Evolutionary conservation across 441 rosid species (phyloP).

Genomic region (Lepidium campestre): DNA sequence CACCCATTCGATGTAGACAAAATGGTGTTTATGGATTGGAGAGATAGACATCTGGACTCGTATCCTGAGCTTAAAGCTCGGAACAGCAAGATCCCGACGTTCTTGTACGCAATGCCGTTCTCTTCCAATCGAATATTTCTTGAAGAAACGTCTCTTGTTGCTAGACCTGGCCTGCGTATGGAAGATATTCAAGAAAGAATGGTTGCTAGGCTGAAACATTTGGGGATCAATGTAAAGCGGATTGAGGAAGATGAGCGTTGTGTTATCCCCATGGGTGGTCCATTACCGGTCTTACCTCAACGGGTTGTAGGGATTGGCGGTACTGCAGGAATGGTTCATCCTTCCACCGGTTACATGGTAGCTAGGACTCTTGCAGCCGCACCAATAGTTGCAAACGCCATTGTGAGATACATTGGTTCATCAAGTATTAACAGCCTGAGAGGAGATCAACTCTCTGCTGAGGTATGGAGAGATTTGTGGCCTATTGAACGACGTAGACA

Average conservation of each 20-base stretch:
- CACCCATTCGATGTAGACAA: conserved; percentile 89
- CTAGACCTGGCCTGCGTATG: conserved; percentile 74
- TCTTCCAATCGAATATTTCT: conserved; percentile 71
- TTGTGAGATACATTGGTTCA: conserved; percentile 62
- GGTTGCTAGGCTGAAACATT: conserved; percentile 83
- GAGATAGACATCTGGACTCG: conserved; percentile 66
- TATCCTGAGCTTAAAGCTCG: conserved; percentile 43
- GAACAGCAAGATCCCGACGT: conserved; percentile 74
- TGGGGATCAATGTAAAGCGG: conserved; percentile 73
- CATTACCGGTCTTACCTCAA: conserved; percentile 90
- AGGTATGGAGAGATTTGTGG: conserved; percentile 93
- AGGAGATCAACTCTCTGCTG: conserved; percentile 60
- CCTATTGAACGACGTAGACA: conserved; percentile 87
- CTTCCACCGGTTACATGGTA: conserved; percentile 97
- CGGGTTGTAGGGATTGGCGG: conserved; percentile 92
- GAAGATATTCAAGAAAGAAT: conserved; percentile 88
- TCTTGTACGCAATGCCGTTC: conserved; percentile 91
- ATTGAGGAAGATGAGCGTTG: conserved; percentile 92
- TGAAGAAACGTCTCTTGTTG: conserved; percentile 89
- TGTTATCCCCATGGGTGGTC: conserved; percentile 96
- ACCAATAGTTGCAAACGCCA: conserved; percentile 74
- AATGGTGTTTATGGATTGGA: conserved; percentile 98
- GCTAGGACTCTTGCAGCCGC: conserved; percentile 99
- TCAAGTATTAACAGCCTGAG: conserved; percentile 24
- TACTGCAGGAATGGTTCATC: conserved; percentile 97